A percentile compares a stretch with the other conserved stretches of the same genome.
Evolutionary conservation across 225 moss, liverwort and hornwort species (phyloP).

Genomic region (Physcomitrium patens): DNA sequence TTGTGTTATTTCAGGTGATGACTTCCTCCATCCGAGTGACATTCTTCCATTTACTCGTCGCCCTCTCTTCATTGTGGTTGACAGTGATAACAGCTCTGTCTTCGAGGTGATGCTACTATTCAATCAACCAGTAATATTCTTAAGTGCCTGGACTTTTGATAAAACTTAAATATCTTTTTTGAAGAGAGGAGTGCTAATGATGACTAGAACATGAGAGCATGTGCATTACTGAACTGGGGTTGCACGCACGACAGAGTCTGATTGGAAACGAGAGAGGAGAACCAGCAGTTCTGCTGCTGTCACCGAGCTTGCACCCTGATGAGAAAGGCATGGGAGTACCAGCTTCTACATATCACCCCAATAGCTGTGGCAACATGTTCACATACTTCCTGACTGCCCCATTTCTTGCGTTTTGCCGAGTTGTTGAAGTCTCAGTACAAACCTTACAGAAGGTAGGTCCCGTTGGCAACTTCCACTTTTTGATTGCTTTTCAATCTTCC

Average conservation of each 20-base stretch:
- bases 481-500: no score
- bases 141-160: slow-evolving; percentile 9
- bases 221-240: slow-evolving; percentile 25
- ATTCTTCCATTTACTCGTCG: slow-evolving; percentile 92
- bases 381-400: slow-evolving; percentile 91
- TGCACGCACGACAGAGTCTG: slow-evolving; percentile 56
- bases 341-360: slow-evolving; percentile 57
- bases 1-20: slow-evolving; percentile 49
- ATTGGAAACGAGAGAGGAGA: slow-evolving; percentile 94
- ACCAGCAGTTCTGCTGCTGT: slow-evolving; percentile 76
- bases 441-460: slow-evolving; percentile 62
- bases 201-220: no score
- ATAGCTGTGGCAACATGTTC: slow-evolving; percentile 86
- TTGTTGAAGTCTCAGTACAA: slow-evolving; percentile 66
- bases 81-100: slow-evolving; percentile 88
- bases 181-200: no score
- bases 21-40: slow-evolving; percentile 87
- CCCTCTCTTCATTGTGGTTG: slow-evolving; percentile 85
- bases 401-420: slow-evolving; percentile 83
- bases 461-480: not conserved
- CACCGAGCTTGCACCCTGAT: slow-evolving; percentile 75
- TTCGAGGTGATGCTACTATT: slow-evolving; percentile 72
- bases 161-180: not conserved
- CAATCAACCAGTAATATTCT: not conserved
- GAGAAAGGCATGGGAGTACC: slow-evolving; percentile 66